phyloP scores from a whole-genome alignment of 352 stramenopile species.

The Globisporangium ultimum region DNA sequence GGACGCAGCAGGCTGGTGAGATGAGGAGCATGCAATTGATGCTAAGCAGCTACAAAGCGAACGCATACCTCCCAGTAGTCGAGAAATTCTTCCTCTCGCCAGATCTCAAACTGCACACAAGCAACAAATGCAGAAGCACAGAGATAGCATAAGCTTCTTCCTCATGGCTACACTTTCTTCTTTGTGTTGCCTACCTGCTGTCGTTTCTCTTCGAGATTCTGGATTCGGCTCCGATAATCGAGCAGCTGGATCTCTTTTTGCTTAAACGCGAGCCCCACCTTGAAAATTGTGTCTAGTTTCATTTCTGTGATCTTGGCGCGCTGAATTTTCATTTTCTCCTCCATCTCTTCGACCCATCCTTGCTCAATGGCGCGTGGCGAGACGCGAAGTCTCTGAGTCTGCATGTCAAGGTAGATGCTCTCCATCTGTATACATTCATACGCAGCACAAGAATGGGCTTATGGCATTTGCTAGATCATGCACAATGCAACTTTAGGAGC shows the following conservation, averaged over 20 bases:
- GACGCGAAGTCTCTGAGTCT: slow-evolving; percentile 64
- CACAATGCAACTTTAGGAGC: background rate
- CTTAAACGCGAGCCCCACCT: slow-evolving; percentile 51
- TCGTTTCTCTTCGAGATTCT: slow-evolving; percentile 39
- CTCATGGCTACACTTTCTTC: too few relatives aligned
- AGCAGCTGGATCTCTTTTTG: slow-evolving; percentile 42
- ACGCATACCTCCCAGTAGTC: slow-evolving; percentile 71
- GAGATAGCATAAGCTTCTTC: too few relatives aligned
- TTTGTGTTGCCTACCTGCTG: slow-evolving; percentile 27
- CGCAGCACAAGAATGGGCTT: background rate
- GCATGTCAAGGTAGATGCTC: slow-evolving; percentile 79
- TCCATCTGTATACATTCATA: slow-evolving; percentile 44
- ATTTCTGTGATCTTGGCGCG: slow-evolving; percentile 50
- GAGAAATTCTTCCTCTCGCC: slow-evolving; percentile 74
- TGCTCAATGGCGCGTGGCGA: slow-evolving; percentile 76
- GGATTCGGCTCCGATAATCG: slow-evolving; percentile 31
- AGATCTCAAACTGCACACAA: slow-evolving; percentile 56
- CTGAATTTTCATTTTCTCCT: slow-evolving; percentile 64
- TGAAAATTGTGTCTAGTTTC: slow-evolving; percentile 62
- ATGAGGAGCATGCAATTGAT: too few relatives aligned
- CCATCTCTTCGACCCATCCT: slow-evolving; percentile 82
- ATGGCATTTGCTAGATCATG: too few relatives aligned
- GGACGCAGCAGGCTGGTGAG: too few relatives aligned
- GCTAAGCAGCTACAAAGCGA: too few relatives aligned
- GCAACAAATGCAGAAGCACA: background rate